phyloP scores from a whole-genome alignment of 495 filamentous ascomycete genomes.

The Aspergillus heteromorphus region DNA sequence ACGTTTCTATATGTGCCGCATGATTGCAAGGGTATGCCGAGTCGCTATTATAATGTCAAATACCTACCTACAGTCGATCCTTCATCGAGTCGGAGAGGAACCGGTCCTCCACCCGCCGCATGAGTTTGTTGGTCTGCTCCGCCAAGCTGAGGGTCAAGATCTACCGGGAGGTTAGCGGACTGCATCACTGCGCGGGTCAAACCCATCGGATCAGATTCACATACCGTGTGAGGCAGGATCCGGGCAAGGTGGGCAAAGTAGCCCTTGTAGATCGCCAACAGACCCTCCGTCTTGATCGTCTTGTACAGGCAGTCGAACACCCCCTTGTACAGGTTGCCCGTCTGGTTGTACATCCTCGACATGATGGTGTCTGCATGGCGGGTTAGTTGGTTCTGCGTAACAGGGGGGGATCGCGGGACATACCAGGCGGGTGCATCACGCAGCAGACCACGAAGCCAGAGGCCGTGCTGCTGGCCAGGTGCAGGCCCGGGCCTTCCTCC shows the following conservation, averaged over 20 bases:
- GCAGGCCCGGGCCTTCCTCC: constrained; percentile 84
- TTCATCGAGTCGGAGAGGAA: constrained; percentile 50
- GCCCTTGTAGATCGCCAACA: constrained; percentile 96
- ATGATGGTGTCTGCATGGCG: constrained; percentile 79
- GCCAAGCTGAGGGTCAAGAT: constrained; percentile 87
- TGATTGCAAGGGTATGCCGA: not conserved
- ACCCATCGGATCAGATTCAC: too few relatives aligned
- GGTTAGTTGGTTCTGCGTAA: constrained; percentile 13
- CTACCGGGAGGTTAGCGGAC: constrained; percentile 28
- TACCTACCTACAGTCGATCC: constrained; percentile 36
- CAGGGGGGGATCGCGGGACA: not conserved
- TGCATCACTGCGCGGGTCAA: too few relatives aligned
- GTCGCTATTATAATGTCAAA: not conserved
- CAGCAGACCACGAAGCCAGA: constrained; percentile 96
- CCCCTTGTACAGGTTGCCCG: constrained; percentile 88
- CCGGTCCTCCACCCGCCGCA: constrained; percentile 69
- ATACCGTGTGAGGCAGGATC: constrained; percentile 87
- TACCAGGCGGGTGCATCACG: constrained; percentile 96
- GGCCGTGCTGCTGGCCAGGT: constrained; percentile 80
- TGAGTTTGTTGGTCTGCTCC: constrained; percentile 92
- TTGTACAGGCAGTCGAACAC: constrained; percentile 89
- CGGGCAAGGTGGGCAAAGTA: constrained; percentile 92
- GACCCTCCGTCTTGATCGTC: constrained; percentile 84
- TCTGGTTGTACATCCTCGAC: constrained; percentile 98
- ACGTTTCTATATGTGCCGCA: not conserved